Percentiles rank a stretch among this genome's conserved stretches.
Evolutionary conservation across 805 yeast species (phyloP).

Genomic region (Wickerhamiella qilinensis): DNA sequence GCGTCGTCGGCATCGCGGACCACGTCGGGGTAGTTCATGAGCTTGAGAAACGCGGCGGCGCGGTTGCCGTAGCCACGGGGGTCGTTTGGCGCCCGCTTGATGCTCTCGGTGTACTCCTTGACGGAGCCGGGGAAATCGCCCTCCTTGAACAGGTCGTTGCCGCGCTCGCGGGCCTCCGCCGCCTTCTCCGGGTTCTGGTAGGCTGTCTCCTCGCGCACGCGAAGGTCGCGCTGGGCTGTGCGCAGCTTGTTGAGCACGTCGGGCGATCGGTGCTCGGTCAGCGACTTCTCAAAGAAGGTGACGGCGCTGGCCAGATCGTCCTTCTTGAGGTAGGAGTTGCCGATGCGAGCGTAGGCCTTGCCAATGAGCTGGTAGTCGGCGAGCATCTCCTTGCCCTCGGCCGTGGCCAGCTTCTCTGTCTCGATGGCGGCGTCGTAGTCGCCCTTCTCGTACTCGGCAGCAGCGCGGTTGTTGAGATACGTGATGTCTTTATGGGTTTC

Average conservation of each 20-base stretch:
- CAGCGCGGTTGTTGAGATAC: constrained; percentile 88
- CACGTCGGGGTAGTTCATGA: constrained; percentile 95
- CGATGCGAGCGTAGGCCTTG: constrained; percentile 84
- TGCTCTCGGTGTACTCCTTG: constrained; percentile 85
- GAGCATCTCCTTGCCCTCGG: constrained; percentile 74
- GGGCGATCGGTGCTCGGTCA: constrained; percentile 95
- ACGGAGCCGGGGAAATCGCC: constrained; percentile 97
- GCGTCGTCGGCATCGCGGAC: constrained; percentile 84
- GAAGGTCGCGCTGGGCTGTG: constrained; percentile 69
- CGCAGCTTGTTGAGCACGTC: constrained; percentile 80
- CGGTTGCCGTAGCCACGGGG: constrained; percentile 95
- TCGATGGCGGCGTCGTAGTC: constrained; percentile 72
- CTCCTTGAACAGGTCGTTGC: constrained; percentile 74
- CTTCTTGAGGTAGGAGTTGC: constrained; percentile 62
- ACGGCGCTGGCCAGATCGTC: constrained; percentile 60
- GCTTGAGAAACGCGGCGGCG: constrained; percentile 90
- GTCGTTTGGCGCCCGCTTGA: constrained; percentile 92
- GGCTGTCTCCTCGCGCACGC: constrained; percentile 56
- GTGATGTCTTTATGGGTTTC: constrained; percentile 69
- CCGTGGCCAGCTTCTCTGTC: constrained; percentile 72
- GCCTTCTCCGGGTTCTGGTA: constrained; percentile 86
- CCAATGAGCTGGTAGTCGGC: constrained; percentile 88
- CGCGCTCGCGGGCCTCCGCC: constrained; percentile 85
- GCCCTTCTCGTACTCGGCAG: constrained; percentile 94
- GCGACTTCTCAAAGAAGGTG: constrained; percentile 68